Percentiles rank a stretch among this genome's conserved stretches.
Evolutionary conservation across 78 protist genomes (phyloP).

Genomic region (Monocercomonoides exilis): DNA sequence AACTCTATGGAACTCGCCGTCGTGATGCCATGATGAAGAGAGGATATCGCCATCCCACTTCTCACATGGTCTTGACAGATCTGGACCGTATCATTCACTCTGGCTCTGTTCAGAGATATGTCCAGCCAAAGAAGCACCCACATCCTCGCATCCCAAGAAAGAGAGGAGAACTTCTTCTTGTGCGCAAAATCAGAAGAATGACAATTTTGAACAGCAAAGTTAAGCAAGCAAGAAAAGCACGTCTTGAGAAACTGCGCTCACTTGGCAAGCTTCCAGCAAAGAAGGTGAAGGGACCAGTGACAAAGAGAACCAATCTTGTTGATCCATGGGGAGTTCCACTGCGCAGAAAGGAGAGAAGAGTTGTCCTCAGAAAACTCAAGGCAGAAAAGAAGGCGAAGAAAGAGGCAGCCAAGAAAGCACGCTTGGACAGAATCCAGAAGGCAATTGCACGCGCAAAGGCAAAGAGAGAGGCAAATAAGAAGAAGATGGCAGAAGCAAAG

Average conservation of each 20-base stretch:
- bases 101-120: constrained; percentile 79
- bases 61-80: constrained; percentile 82
- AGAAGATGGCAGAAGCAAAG: too few relatives aligned
- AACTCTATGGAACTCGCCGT: constrained; percentile 64
- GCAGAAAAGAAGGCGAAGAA: too few relatives aligned
- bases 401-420: too few relatives aligned
- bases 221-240: neutral
- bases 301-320: too few relatives aligned
- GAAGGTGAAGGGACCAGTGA: neutral
- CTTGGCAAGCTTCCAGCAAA: neutral
- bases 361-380: too few relatives aligned
- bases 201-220: neutral
- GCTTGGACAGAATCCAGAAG: too few relatives aligned
- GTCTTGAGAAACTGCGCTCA: neutral
- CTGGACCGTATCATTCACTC: constrained; percentile 84
- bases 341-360: too few relatives aligned
- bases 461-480: too few relatives aligned
- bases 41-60: constrained; percentile 73
- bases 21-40: constrained; percentile 42
- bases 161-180: neutral
- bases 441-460: too few relatives aligned
- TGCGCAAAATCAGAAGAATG: neutral
- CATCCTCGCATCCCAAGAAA: neutral
- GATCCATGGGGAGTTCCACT: too few relatives aligned
- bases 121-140: constrained; percentile 31